Percentiles rank a stretch among this genome's conserved stretches.
phyloP scores from a whole-genome alignment of 2,329 filamentous ascomycete species.

The Colletotrichum brevisporum region DNA sequence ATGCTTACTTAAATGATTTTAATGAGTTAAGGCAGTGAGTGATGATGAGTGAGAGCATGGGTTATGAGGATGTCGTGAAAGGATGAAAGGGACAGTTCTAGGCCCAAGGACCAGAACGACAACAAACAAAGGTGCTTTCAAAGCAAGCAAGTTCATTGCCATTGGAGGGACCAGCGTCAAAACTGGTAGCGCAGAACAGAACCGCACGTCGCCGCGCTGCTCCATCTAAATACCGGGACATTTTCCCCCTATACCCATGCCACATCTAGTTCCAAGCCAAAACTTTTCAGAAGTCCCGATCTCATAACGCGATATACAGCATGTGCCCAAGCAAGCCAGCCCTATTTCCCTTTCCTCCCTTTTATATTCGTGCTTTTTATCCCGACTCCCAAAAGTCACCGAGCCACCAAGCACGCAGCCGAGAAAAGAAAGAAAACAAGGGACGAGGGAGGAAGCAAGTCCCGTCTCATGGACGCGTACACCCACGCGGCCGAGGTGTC shows the following conservation, averaged over 20 bases:
- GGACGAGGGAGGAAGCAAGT: background rate
- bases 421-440: background rate
- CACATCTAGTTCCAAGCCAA: background rate
- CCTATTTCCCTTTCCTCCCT: background rate
- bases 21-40: no score
- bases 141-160: background rate
- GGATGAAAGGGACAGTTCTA: background rate
- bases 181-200: background rate
- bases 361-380: background rate
- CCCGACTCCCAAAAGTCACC: background rate
- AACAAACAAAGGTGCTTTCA: no score
- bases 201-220: background rate
- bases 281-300: constrained; percentile 8
- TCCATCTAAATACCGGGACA: background rate
- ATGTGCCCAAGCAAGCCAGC: background rate
- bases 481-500: background rate
- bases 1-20: no score
- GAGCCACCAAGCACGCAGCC: background rate
- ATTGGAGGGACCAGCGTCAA: background rate
- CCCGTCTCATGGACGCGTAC: constrained; percentile 7
- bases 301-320: constrained; percentile 6
- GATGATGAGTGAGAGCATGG: no score
- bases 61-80: background rate
- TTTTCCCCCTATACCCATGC: background rate
- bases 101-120: background rate